phyloP scores from a whole-genome alignment of 805 yeast genomes.

The Grigorovia humatica region DNA sequence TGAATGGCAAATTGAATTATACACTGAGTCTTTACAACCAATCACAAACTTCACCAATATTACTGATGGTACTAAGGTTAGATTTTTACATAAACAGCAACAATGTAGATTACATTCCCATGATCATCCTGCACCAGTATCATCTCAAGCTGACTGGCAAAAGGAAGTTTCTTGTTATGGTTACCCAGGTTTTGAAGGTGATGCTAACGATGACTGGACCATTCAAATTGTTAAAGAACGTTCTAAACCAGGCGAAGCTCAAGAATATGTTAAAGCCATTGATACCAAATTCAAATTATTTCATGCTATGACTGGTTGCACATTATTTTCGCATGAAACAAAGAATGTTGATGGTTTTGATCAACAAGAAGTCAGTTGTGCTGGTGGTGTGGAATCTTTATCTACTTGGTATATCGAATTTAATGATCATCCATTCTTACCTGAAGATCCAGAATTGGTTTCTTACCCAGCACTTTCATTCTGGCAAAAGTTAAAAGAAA shows the following conservation, averaged over 20 bases:
- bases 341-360: conserved; percentile 76
- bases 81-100: conserved; percentile 49
- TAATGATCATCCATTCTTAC: conserved; percentile 43
- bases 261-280: conserved; percentile 49
- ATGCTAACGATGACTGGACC: conserved; percentile 74
- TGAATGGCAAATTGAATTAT: conserved; percentile 61
- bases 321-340: conserved; percentile 59
- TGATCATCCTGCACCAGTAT: conserved; percentile 74
- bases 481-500: conserved; percentile 50
- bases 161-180: conserved; percentile 76
- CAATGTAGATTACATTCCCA: conserved; percentile 74
- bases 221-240: conserved; percentile 58
- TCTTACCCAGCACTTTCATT: conserved; percentile 46
- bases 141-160: conserved; percentile 65
- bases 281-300: conserved; percentile 61
- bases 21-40: conserved; percentile 46
- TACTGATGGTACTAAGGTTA: conserved; percentile 58
- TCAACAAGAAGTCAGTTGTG: conserved; percentile 80
- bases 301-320: conserved; percentile 76
- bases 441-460: conserved; percentile 36
- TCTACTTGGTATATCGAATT: conserved; percentile 68
- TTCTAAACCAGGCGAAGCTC: conserved; percentile 43
- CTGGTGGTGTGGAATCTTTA: conserved; percentile 51
- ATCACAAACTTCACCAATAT: conserved; percentile 52
- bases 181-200: conserved; percentile 65